Evolutionary conservation across 768 basidiomycete genomes (phyloP).

Genomic region (Pleurotus ostreatus): DNA sequence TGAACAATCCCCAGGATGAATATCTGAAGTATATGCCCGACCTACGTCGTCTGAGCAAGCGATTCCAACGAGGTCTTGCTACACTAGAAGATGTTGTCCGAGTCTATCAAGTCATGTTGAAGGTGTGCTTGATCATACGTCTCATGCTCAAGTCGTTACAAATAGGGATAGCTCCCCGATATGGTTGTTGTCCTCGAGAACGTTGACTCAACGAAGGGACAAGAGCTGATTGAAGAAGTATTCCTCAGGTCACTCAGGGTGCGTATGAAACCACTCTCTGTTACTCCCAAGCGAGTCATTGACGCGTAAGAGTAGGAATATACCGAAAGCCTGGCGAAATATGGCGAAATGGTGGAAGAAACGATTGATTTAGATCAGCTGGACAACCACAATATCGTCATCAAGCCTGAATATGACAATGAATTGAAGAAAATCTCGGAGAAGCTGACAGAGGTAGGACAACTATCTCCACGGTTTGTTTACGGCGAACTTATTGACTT

Average conservation of each 20-base stretch:
- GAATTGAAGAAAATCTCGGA: slow-evolving; percentile 64
- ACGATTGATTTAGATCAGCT: slow-evolving; percentile 90
- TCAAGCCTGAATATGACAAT: slow-evolving; percentile 88
- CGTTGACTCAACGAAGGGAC: slow-evolving; percentile 41
- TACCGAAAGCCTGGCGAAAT: slow-evolving; percentile 62
- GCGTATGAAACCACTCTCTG: slow-evolving; percentile 10
- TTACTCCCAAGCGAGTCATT: background rate
- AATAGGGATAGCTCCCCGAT: slow-evolving; percentile 57
- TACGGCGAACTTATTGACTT: background rate
- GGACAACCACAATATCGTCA: slow-evolving; percentile 82
- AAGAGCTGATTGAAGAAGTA: slow-evolving; percentile 56
- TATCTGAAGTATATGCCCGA: slow-evolving; percentile 92
- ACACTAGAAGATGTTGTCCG: slow-evolving; percentile 93
- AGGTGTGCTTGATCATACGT: slow-evolving; percentile 39
- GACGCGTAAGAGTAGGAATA: slow-evolving; percentile 43
- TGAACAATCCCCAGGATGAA: slow-evolving; percentile 54
- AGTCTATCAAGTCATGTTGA: slow-evolving; percentile 88
- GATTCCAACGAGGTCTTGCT: slow-evolving; percentile 81
- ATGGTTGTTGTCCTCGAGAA: slow-evolving; percentile 63
- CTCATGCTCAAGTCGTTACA: background rate
- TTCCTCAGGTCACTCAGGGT: slow-evolving; percentile 67
- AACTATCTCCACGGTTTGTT: background rate
- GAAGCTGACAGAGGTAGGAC: slow-evolving; percentile 52
- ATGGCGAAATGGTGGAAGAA: slow-evolving; percentile 91
- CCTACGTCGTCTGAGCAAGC: slow-evolving; percentile 85